phyloP scores from a whole-genome alignment of 2,329 filamentous ascomycete genomes.

The Dryadomyces sulphureus region DNA sequence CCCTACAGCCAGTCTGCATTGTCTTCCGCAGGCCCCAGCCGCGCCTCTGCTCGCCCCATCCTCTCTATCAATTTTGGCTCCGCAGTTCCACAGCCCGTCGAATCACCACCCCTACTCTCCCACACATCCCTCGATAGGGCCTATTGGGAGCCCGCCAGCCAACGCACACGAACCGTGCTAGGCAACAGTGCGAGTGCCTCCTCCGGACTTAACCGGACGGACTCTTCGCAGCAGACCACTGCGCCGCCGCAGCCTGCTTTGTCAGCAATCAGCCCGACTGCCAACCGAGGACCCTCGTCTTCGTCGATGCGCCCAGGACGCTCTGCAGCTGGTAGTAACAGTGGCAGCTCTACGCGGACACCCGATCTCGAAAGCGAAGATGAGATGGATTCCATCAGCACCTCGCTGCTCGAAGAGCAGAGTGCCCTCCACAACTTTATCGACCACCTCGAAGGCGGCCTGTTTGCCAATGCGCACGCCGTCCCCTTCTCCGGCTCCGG shows the following conservation, averaged over 20 bases:
- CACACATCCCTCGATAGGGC: background rate
- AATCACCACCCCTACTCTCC: background rate
- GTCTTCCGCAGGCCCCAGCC: background rate
- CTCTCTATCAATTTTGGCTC: background rate
- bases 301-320: no score
- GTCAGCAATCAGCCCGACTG: background rate
- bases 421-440: constrained; percentile 1
- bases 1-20: background rate
- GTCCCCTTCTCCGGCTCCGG: constrained; percentile 15
- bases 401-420: background rate
- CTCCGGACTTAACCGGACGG: background rate
- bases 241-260: background rate
- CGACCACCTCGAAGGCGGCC: background rate
- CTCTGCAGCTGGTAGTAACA: background rate
- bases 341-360: background rate
- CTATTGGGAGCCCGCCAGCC: background rate
- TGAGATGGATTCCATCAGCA: background rate
- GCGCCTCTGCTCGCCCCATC: background rate
- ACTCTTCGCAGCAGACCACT: background rate
- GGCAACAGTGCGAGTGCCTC: background rate
- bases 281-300: no score
- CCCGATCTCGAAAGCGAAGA: background rate
- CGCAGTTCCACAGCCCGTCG: background rate
- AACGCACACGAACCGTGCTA: background rate
- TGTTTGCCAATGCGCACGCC: background rate